phyloP scores from a whole-genome alignment of 2,329 filamentous ascomycete species.

The Ceratocystis huliohia region DNA sequence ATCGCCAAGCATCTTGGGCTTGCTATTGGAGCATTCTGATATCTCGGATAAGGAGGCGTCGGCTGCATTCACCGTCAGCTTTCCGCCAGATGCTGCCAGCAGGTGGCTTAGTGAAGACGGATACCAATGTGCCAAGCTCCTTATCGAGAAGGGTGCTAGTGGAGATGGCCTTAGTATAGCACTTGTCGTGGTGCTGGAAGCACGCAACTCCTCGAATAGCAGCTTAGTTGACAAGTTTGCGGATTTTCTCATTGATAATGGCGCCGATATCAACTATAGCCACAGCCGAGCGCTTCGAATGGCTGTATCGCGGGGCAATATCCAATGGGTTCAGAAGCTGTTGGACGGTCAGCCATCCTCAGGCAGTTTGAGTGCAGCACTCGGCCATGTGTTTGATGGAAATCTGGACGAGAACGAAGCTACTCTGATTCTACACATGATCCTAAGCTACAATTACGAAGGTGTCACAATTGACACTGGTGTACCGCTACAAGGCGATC shows the following conservation, averaged over 20 bases:
- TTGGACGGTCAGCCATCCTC: not conserved
- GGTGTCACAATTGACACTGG: constrained; percentile 40
- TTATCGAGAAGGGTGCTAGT: constrained; percentile 37
- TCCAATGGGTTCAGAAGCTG: not conserved
- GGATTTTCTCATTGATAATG: constrained; percentile 30
- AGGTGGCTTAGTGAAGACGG: constrained; percentile 17
- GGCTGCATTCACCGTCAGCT: constrained; percentile 1
- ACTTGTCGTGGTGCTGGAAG: constrained; percentile 5
- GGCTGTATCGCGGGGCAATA: constrained; percentile 11
- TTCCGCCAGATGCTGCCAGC: not conserved
- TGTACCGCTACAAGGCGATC: constrained; percentile 28
- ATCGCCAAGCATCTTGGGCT: not conserved
- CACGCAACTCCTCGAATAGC: not conserved
- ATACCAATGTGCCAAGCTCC: constrained; percentile 31
- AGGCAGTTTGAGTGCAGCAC: constrained; percentile 2
- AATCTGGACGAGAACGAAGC: not conserved
- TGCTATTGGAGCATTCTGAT: not conserved
- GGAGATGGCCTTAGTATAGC: constrained; percentile 7
- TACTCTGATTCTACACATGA: constrained; percentile 23
- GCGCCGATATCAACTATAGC: constrained; percentile 38
- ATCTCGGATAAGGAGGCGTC: constrained; percentile 10
- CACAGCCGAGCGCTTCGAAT: constrained; percentile 26
- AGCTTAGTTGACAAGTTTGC: constrained; percentile 10
- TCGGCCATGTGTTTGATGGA: constrained; percentile 11
- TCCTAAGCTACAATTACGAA: constrained; percentile 32